Conservation (phyloP, 345 rosid genomes). For the Dovyalis caffra region DNA sequence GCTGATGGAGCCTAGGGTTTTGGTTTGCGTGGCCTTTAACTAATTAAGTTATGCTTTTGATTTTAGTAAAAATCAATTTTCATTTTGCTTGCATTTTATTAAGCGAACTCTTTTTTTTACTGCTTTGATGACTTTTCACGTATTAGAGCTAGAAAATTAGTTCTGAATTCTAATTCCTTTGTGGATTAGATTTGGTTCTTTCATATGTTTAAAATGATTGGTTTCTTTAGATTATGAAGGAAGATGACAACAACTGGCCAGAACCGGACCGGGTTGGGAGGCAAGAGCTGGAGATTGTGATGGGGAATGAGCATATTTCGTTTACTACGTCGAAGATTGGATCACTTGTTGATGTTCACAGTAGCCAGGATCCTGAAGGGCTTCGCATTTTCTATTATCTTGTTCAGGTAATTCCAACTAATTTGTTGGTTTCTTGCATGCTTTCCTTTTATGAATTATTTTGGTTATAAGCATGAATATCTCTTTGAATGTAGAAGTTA, state of each 20-base stretch:
- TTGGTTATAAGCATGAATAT: background rate
- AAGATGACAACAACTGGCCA: constrained; percentile 98
- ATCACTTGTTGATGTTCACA: constrained; percentile 92
- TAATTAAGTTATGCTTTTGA: background rate
- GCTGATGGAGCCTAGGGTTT: background rate
- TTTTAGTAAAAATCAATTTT: background rate
- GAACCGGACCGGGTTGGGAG: constrained; percentile 95
- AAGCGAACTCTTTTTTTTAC: background rate
- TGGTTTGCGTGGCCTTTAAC: background rate
- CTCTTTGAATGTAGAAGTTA: background rate
- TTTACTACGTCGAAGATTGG: constrained; percentile 97
- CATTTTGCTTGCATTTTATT: background rate
- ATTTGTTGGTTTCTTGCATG: background rate
- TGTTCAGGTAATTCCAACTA: constrained; percentile 70
- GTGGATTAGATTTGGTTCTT: background rate
- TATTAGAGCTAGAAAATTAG: background rate
- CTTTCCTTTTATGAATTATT: background rate
- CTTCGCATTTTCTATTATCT: constrained; percentile 97
- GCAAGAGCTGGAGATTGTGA: constrained; percentile 97
- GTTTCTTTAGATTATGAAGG: constrained; percentile 79
- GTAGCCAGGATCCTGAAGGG: constrained; percentile 97
- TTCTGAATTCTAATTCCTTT: background rate
- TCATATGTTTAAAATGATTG: background rate
- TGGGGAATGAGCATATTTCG: constrained; percentile 97
- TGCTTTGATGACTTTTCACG: background rate